These are phyloP conservation scores for Blastocystis sp. DNA, from an alignment of 352 stramenopile species.

Conservation along the genomic window DNA sequence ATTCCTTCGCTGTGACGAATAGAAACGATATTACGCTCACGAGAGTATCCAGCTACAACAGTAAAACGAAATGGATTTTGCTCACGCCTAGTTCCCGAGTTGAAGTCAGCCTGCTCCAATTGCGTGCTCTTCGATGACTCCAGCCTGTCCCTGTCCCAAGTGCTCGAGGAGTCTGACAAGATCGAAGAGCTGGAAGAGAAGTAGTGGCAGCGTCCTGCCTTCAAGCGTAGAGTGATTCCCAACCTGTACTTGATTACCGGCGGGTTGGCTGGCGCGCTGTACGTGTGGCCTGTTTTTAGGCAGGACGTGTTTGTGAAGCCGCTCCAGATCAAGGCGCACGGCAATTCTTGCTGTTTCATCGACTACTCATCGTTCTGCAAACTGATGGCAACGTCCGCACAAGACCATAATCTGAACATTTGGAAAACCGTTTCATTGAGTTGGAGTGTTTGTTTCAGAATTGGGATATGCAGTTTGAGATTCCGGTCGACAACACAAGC, in stretches of 20 bases:
- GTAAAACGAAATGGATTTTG: background rate
- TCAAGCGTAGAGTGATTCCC: slow-evolving; percentile 21
- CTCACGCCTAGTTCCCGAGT: slow-evolving; percentile 54
- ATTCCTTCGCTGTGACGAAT: background rate
- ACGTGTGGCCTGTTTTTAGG: slow-evolving; percentile 31
- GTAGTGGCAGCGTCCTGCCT: background rate
- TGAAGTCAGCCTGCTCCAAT: slow-evolving; percentile 3
- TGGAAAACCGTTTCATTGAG: slow-evolving; percentile 38
- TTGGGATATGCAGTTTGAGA: slow-evolving; percentile 59
- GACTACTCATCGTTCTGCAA: slow-evolving; percentile 31
- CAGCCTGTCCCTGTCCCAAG: background rate
- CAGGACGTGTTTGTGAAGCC: slow-evolving; percentile 49
- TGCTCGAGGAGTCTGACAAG: background rate
- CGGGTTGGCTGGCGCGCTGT: slow-evolving; percentile 2
- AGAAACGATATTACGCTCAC: background rate
- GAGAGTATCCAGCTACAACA: slow-evolving; percentile 38
- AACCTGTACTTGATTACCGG: slow-evolving; percentile 46
- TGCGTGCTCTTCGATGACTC: slow-evolving; percentile 39
- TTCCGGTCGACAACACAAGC: slow-evolving; percentile 17
- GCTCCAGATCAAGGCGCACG: slow-evolving; percentile 13
- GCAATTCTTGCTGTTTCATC: slow-evolving; percentile 25
- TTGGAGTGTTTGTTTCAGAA: slow-evolving; percentile 42
- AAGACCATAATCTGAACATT: slow-evolving; percentile 52
- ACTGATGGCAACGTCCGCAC: slow-evolving; percentile 44
- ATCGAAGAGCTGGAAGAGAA: slow-evolving; percentile 64